A percentile compares a stretch with the other conserved stretches of the same genome.
Evolutionary conservation across 768 basidiomycete genomes (phyloP).

Genomic region (Tricholoma terreum): DNA sequence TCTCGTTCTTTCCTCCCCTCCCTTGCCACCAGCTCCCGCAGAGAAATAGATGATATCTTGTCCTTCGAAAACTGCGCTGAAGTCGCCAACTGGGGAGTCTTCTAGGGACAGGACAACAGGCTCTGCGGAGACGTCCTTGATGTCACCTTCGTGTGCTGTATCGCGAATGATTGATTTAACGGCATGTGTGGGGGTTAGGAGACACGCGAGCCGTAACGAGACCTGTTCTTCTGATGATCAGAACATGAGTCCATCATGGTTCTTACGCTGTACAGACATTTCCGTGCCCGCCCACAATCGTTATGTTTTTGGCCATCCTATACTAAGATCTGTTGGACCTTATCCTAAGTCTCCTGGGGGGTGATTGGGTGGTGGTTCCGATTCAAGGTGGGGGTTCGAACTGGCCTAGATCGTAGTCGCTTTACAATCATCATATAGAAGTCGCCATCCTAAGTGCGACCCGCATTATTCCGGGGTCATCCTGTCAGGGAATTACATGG

Average conservation of each 20-base stretch:
- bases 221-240: conserved; percentile 26
- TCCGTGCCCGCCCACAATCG: conserved; percentile 54
- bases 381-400: too few relatives aligned
- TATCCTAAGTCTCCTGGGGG: too few relatives aligned
- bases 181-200: conserved; percentile 41
- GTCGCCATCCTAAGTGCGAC: too few relatives aligned
- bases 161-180: conserved; percentile 59
- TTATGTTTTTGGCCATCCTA: conserved; percentile 39
- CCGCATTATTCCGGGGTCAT: too few relatives aligned
- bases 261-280: conserved; percentile 29
- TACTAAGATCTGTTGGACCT: not conserved
- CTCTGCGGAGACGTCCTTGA: conserved; percentile 38
- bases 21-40: conserved; percentile 57
- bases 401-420: too few relatives aligned
- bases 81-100: conserved; percentile 41
- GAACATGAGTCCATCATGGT: not conserved
- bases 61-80: conserved; percentile 43
- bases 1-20: conserved; percentile 51
- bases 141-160: conserved; percentile 43
- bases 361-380: too few relatives aligned
- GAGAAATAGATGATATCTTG: conserved; percentile 45
- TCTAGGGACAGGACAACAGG: conserved; percentile 60
- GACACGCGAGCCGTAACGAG: conserved; percentile 47
- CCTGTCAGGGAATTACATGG: too few relatives aligned
- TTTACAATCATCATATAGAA: too few relatives aligned